These are phyloP conservation scores for Aureobasidium subglaciale DNA, from an alignment of 2,329 filamentous ascomycete genomes.

Conservation along the genomic window DNA sequence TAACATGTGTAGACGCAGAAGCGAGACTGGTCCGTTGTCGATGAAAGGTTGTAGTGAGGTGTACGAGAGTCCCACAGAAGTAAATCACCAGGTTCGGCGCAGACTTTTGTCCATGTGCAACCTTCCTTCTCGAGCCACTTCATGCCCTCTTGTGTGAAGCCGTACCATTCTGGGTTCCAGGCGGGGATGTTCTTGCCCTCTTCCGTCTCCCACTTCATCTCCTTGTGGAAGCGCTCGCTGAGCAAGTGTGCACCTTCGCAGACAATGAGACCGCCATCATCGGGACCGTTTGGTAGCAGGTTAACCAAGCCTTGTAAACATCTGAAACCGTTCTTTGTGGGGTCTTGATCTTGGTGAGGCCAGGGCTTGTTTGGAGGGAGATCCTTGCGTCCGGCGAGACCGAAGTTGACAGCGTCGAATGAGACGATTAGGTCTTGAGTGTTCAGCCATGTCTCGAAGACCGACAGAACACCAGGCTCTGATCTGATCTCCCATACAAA, in stretches of 20 bases:
- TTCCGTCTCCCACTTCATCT: constrained; percentile 15
- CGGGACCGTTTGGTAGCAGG: constrained; percentile 30
- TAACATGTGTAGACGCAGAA: constrained; percentile 31
- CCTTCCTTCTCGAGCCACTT: constrained; percentile 22
- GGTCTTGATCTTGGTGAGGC: constrained; percentile 36
- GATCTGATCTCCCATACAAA: constrained; percentile 35
- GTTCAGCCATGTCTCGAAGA: constrained; percentile 31
- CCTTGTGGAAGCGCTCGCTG: constrained; percentile 28
- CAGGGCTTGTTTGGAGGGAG: constrained; percentile 27
- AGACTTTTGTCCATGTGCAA: constrained; percentile 19
- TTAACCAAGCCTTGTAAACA: constrained; percentile 49
- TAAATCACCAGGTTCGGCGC: constrained; percentile 18
- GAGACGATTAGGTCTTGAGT: constrained; percentile 32
- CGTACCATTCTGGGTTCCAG: constrained; percentile 29
- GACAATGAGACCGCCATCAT: constrained; percentile 33
- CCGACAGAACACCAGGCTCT: constrained; percentile 34
- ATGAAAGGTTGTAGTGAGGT: constrained; percentile 29
- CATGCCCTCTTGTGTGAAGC: constrained; percentile 23
- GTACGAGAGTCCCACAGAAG: constrained; percentile 22
- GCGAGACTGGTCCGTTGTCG: constrained; percentile 24
- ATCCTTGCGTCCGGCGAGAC: constrained; percentile 29
- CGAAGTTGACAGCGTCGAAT: constrained; percentile 36
- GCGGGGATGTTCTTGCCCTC: constrained; percentile 22
- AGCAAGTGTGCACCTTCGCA: constrained; percentile 28
- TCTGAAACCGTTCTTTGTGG: constrained; percentile 39